A percentile compares a stretch with the other conserved stretches of the same genome.
These are phyloP conservation scores for Arachis monticola DNA, from an alignment of 331 rosid genomes.

Conservation along the genomic window DNA sequence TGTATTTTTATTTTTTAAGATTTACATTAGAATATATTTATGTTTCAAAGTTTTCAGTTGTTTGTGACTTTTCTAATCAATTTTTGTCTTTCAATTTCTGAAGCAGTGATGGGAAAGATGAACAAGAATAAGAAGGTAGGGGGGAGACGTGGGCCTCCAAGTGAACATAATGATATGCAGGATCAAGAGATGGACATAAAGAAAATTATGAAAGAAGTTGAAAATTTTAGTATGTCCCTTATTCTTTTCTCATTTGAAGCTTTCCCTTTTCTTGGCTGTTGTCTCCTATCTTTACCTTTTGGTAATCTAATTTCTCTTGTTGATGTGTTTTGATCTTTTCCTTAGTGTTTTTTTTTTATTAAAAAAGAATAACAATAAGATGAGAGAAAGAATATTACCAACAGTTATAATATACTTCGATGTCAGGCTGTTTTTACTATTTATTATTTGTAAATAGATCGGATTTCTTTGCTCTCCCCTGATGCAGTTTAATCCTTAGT, in stretches of 20 bases:
- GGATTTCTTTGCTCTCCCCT: constrained; percentile 2
- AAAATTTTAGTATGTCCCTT: constrained; percentile 50
- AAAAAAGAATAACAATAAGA: too few species aligned
- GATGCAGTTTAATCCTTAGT: constrained; percentile 1
- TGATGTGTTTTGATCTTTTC: too few species aligned
- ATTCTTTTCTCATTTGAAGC: constrained; percentile 1
- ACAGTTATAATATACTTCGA: background rate
- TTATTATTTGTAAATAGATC: background rate
- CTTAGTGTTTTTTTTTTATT: too few species aligned
- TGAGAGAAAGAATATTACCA: too few species aligned
- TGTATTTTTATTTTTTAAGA: too few species aligned
- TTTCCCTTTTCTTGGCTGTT: constrained; percentile 2
- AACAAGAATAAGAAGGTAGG: constrained; percentile 42
- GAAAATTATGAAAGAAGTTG: constrained; percentile 66
- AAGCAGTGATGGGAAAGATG: constrained; percentile 2
- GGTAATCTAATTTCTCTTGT: constrained; percentile 17
- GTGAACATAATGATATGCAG: background rate
- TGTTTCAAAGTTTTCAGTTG: background rate
- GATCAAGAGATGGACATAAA: constrained; percentile 50
- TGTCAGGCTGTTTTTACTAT: background rate
- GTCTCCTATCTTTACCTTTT: background rate
- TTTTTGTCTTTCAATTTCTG: background rate
- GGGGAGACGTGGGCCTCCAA: constrained; percentile 28
- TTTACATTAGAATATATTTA: too few species aligned
- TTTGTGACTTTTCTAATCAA: background rate